Conservation (phyloP, 345 rosid genomes). For the Aquilaria malaccensis region DNA sequence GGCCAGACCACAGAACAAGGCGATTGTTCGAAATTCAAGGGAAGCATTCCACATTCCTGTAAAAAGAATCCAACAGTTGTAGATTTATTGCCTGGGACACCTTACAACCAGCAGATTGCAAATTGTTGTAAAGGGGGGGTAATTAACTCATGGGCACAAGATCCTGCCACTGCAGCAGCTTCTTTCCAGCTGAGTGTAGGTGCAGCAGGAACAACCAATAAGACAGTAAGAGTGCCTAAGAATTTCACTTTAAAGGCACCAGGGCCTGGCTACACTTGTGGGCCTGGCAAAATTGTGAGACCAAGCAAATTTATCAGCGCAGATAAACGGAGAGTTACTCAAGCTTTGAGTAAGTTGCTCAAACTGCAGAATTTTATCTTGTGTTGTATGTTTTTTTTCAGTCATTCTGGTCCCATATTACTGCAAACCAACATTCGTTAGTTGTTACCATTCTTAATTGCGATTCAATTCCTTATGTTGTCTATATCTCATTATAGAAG, state of each 20-base stretch:
- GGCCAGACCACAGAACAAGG: constrained; percentile 85
- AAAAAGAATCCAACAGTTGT: constrained; percentile 64
- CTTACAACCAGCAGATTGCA: constrained; percentile 54
- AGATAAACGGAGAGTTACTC: constrained; percentile 73
- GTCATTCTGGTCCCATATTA: not conserved
- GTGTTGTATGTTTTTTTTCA: not conserved
- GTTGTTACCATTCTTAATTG: not conserved
- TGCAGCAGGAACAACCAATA: constrained; percentile 66
- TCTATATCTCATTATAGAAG: constrained; percentile 1
- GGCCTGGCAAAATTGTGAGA: constrained; percentile 47
- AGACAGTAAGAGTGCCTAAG: constrained; percentile 60
- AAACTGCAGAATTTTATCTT: not conserved
- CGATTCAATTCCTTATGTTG: not conserved
- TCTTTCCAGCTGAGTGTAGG: constrained; percentile 84
- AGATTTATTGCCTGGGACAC: constrained; percentile 80
- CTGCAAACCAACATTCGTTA: not conserved
- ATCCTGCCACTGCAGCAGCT: constrained; percentile 54
- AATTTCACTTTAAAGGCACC: constrained; percentile 73
- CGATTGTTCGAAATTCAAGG: constrained; percentile 82
- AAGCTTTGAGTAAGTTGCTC: constrained; percentile 66
- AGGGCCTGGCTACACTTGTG: constrained; percentile 88
- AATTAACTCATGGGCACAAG: constrained; percentile 67
- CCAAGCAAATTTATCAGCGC: constrained; percentile 40
- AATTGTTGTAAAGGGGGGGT: constrained; percentile 96
- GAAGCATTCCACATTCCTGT: constrained; percentile 79